A percentile compares a stretch with the other conserved stretches of the same genome.
Evolutionary conservation across 2,329 filamentous ascomycete species (phyloP).

Genomic region (Aspergillus alliaceus): DNA sequence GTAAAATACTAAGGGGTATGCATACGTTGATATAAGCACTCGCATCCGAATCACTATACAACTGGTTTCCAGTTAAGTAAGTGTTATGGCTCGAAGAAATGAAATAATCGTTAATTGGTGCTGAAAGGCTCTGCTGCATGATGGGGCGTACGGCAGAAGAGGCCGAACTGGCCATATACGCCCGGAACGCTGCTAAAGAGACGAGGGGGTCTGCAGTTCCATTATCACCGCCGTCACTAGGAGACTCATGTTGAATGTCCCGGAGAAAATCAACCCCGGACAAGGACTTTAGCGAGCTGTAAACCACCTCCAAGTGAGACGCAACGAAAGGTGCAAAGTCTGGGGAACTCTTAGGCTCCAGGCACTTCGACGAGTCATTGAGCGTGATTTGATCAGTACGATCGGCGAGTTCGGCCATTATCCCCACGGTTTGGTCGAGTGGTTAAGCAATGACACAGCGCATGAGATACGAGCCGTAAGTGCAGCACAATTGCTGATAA

Average conservation of each 20-base stretch:
- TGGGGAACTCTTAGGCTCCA: background rate
- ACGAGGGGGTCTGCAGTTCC: slow-evolving; percentile 18
- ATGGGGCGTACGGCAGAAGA: slow-evolving; percentile 44
- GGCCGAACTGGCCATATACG: slow-evolving; percentile 49
- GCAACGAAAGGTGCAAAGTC: slow-evolving; percentile 34
- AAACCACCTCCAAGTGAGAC: slow-evolving; percentile 35
- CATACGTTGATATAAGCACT: slow-evolving; percentile 75
- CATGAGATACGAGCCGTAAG: background rate
- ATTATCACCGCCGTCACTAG: background rate
- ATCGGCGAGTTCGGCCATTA: slow-evolving; percentile 11
- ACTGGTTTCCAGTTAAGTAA: slow-evolving; percentile 83
- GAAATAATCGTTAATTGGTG: slow-evolving; percentile 83
- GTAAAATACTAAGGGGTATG: slow-evolving; percentile 12
- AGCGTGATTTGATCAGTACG: slow-evolving; percentile 17
- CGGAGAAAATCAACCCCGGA: slow-evolving; percentile 23
- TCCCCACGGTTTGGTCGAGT: background rate
- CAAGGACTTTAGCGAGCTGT: slow-evolving; percentile 28
- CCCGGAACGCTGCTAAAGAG: slow-evolving; percentile 46
- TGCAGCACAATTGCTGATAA: background rate
- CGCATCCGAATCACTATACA: slow-evolving; percentile 73
- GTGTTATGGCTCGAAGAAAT: slow-evolving; percentile 96
- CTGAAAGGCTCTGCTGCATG: slow-evolving; percentile 58
- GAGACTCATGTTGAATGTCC: slow-evolving; percentile 21
- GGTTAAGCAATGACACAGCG: background rate
- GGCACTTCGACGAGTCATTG: slow-evolving; percentile 2